A percentile compares a stretch with the other conserved stretches of the same genome.
Conservation (phyloP, 2,329 filamentous ascomycete genomes). For the Cordyceps cicadae region DNA sequence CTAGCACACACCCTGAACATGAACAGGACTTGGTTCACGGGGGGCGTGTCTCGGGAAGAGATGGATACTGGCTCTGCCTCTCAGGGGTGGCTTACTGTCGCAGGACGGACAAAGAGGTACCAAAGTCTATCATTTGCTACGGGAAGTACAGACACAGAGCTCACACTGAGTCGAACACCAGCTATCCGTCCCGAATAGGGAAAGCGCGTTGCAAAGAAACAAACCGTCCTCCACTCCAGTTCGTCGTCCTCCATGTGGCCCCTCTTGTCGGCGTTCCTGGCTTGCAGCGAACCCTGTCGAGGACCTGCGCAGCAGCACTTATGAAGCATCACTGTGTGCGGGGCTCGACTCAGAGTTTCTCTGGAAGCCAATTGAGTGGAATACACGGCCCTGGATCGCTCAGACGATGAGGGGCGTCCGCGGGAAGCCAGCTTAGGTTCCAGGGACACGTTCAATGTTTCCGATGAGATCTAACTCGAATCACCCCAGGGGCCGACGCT, state of each 20-base stretch:
- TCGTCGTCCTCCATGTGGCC: not conserved
- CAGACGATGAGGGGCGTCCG: not conserved
- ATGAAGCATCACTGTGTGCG: not conserved
- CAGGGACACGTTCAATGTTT: not conserved
- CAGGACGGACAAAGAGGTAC: not conserved
- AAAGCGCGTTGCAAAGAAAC: conserved; percentile 8
- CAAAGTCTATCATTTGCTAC: conserved; percentile 3
- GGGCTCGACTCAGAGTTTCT: too few relatives aligned
- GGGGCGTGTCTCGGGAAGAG: not conserved
- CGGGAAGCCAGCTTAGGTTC: not conserved
- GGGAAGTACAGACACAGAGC: conserved; percentile 2
- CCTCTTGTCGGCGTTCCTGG: conserved; percentile 3
- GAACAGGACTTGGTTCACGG: not conserved
- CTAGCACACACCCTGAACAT: not conserved
- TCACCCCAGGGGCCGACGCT: not conserved
- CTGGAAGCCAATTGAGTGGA: not conserved
- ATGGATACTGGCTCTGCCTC: not conserved
- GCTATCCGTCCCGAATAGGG: conserved; percentile 5
- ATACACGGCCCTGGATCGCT: not conserved
- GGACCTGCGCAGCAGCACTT: not conserved
- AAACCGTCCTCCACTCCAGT: not conserved
- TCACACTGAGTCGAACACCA: not conserved
- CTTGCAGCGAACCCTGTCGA: not conserved
- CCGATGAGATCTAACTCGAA: not conserved
- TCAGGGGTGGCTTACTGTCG: not conserved